Evolutionary conservation across 331 rosid species (phyloP).

Genomic region (Malus hybrid): DNA sequence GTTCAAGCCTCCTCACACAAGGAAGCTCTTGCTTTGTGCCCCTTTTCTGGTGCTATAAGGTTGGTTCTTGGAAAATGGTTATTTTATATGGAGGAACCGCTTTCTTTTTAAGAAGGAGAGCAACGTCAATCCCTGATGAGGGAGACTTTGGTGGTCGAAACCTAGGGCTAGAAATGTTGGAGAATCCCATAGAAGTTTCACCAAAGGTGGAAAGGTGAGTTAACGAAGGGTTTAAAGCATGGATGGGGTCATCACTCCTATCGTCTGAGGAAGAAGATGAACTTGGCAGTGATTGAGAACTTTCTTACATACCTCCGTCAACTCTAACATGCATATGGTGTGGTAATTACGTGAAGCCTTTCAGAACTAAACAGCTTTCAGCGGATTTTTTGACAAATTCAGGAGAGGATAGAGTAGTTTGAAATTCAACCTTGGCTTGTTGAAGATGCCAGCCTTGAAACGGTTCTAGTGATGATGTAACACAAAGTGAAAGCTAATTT

Average conservation of each 20-base stretch:
- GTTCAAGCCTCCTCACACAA: constrained; percentile 86
- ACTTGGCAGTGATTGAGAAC: constrained; percentile 48
- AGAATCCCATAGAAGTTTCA: constrained; percentile 58
- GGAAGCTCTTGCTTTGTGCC: constrained; percentile 75
- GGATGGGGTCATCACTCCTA: constrained; percentile 96
- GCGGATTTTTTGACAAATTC: constrained; percentile 15
- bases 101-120: constrained; percentile 66
- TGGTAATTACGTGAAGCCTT: constrained; percentile 21
- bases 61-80: constrained; percentile 72
- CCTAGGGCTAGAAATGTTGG: constrained; percentile 91
- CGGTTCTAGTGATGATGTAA: constrained; percentile 18
- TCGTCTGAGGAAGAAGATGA: constrained; percentile 97
- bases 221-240: constrained; percentile 79
- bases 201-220: constrained; percentile 80
- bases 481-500: constrained; percentile 3
- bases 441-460: constrained; percentile 8
- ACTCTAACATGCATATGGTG: constrained; percentile 37
- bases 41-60: constrained; percentile 91
- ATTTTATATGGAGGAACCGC: constrained; percentile 81
- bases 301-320: constrained; percentile 27
- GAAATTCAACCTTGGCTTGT: constrained; percentile 17
- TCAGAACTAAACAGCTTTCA: constrained; percentile 16
- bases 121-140: constrained; percentile 63
- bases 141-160: constrained; percentile 53
- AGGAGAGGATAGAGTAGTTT: constrained; percentile 15